Evolutionary conservation across 495 filamentous ascomycete species (phyloP), one percentile per base, ranked within the genome.

Genomic region (Daldinia childiae): DNA sequence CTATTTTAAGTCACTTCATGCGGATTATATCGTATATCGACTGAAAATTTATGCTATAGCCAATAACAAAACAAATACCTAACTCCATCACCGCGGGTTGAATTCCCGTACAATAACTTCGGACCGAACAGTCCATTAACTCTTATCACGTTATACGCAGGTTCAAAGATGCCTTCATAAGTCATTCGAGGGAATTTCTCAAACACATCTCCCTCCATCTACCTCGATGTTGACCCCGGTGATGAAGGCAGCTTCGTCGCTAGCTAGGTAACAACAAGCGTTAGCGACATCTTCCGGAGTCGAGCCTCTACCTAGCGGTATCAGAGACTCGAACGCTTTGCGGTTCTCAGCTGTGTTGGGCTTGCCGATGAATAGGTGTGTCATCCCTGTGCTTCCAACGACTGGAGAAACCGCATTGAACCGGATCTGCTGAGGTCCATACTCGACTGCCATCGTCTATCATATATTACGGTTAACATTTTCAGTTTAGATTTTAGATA

Each of bases 291-390:
- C 90, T n/a, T 82, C 82, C 1, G 87, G 86, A 26, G 90, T 87
- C 14, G 86, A 87, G 27, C 89, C 81, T 29, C 90, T 81, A 8
- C 90, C 90, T 24, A 93, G 80, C 12, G 90, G 91, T 24, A 92
- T 86, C 56, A 88, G 87, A 29, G 85, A 84, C 39, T 90, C 83
- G 68, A 93, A 92, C 64, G 88, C 88, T 68, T 87, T 83, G 62
- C 87, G 79, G 70, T 91, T 92, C 79, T 92, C 90, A 9, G 86
- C 85, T 3, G 89, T 92, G 71, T 90, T 84, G n/a, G 85, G 82
- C 72, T 89, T 86, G 3, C 90, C 90, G 0, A 88, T 85, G 79
- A 92, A 92, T 57, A 84, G 82, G 61, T 86, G 86, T 57, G 90
- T 92, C 77, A 90, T 82, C 0, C 86, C 89, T 34, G 89, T 92